Percentiles rank a stretch among this genome's conserved stretches.
These are phyloP conservation scores for Aureobasidium sp. DNA, from an alignment of 2,329 filamentous ascomycete species.

Conservation along the genomic window DNA sequence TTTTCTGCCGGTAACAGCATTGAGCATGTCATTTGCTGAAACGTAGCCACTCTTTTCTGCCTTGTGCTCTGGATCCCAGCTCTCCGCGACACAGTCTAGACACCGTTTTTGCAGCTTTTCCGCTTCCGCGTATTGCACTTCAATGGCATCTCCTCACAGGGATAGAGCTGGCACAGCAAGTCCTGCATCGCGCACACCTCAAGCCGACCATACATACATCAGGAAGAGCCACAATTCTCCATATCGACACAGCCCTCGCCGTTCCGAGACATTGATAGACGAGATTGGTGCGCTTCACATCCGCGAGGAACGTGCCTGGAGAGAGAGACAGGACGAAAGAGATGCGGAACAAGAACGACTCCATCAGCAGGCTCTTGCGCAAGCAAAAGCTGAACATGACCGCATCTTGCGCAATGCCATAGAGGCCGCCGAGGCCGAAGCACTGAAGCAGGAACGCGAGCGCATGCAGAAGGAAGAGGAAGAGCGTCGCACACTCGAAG, in stretches of 20 bases:
- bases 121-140: not conserved
- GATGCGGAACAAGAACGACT: constrained; percentile 55
- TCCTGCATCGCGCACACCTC: not conserved
- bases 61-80: not conserved
- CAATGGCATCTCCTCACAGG: constrained; percentile 10
- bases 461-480: constrained; percentile 29
- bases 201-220: not conserved
- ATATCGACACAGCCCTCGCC: constrained; percentile 17
- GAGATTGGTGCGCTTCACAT: constrained; percentile 39
- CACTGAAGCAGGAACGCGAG: constrained; percentile 36
- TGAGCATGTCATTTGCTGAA: not conserved
- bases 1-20: not conserved
- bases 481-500: constrained; percentile 33
- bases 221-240: constrained; percentile 15
- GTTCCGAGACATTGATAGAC: constrained; percentile 23
- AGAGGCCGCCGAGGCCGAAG: constrained; percentile 45
- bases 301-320: constrained; percentile 40
- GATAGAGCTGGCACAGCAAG: constrained; percentile 1
- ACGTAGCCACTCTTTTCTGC: not conserved
- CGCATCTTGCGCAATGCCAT: constrained; percentile 53
- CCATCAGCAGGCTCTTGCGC: constrained; percentile 60
- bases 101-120: not conserved
- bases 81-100: not conserved
- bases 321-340: constrained; percentile 55
- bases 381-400: constrained; percentile 60